Evolutionary conservation across 176 grass and related monocot species (phyloP).

Genomic region (Oryza brachyantha): DNA sequence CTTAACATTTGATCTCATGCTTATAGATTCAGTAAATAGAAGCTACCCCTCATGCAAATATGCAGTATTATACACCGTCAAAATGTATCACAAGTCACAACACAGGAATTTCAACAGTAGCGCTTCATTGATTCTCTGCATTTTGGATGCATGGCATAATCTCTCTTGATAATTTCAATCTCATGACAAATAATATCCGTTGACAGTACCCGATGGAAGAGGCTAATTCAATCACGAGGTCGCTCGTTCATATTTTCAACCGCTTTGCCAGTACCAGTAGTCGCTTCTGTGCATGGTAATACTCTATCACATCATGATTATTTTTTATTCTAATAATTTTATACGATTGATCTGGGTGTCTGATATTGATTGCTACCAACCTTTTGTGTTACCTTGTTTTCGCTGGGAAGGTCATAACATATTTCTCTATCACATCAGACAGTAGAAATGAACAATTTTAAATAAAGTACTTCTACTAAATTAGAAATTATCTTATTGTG

Average conservation of each 20-base stretch:
- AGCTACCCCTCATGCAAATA: not conserved
- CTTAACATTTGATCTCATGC: not conserved
- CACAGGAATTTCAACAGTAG: not conserved
- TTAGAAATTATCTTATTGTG: not conserved
- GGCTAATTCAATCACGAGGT: conserved; percentile 81
- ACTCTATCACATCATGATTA: not conserved
- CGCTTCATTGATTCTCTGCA: conserved; percentile 1
- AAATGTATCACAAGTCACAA: no score
- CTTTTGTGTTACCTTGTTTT: not conserved
- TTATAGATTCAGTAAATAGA: not conserved
- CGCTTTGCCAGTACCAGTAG: conserved; percentile 73
- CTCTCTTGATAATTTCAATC: not conserved
- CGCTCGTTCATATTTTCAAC: conserved; percentile 95
- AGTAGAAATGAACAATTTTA: conserved; percentile 13
- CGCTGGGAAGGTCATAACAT: not conserved
- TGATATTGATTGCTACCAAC: not conserved
- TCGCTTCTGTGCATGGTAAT: conserved; percentile 81
- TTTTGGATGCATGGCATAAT: not conserved
- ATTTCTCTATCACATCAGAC: not conserved
- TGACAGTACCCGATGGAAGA: conserved; percentile 81
- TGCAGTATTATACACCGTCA: not conserved
- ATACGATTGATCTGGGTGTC: not conserved
- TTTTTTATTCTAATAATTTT: not conserved
- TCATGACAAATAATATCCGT: conserved; percentile 36
- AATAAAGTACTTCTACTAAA: not conserved